A percentile compares a stretch with the other conserved stretches of the same genome.
These are phyloP conservation scores for Cladosporium sp. DNA, from an alignment of 2,329 filamentous ascomycete genomes.

Conservation along the genomic window DNA sequence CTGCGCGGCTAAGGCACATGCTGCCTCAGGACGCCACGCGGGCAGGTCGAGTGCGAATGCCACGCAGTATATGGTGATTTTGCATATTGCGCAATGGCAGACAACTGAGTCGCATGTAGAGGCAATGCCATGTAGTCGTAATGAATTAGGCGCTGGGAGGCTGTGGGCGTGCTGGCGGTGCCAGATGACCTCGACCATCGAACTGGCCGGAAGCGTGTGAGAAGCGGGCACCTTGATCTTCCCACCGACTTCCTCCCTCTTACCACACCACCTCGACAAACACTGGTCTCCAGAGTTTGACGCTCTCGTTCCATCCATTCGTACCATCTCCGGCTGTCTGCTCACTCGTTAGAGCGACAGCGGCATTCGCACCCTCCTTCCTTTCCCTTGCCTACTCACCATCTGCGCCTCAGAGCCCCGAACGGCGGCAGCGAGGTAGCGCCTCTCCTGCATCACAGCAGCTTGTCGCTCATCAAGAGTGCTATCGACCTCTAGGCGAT, in stretches of 20 bases:
- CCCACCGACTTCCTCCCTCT: constrained; percentile 10
- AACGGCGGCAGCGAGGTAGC: constrained; percentile 25
- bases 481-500: constrained; percentile 21
- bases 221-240: constrained; percentile 14
- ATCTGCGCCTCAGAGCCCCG: constrained; percentile 2
- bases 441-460: constrained; percentile 21
- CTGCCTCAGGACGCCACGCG: constrained; percentile 10
- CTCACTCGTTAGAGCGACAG: constrained; percentile 3
- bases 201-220: constrained; percentile 9
- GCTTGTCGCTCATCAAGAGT: constrained; percentile 20
- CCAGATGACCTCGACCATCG: constrained; percentile 12
- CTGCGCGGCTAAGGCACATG: constrained; percentile 2
- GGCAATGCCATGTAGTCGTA: constrained; percentile 1
- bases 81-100: neutral
- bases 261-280: constrained; percentile 11
- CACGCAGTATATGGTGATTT: neutral
- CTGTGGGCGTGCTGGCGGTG: constrained; percentile 1
- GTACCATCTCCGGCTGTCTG: neutral
- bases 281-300: neutral
- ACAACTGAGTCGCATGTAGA: constrained; percentile 3
- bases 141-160: constrained; percentile 1
- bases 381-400: neutral
- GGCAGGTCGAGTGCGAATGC: neutral
- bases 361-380: constrained; percentile 4
- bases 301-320: constrained; percentile 7